Evolutionary conservation across 2,329 filamentous ascomycete species (phyloP), one percentile per base, ranked within the genome.

Genomic region (Dactylellina drechsleri): DNA sequence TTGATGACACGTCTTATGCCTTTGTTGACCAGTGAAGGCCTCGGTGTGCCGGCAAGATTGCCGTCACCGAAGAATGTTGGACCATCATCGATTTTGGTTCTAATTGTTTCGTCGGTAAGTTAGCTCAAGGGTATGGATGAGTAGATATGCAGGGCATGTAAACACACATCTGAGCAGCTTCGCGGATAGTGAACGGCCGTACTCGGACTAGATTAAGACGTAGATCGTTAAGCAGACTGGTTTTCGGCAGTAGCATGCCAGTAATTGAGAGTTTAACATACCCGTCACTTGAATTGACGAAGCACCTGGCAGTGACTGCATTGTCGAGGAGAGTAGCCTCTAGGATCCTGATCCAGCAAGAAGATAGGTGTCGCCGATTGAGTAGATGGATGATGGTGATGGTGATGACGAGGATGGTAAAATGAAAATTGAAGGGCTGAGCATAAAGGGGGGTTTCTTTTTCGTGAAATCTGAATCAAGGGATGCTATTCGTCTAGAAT

Each of bases 31-130:
- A 97, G 86, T 81, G 94, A 96, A 0, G 93, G 93, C 0, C 92
- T 87, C 0, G 94, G 93, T 13, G 87, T 90, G 53, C 88, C 91
- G n/a, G 95, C 95, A 67, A 99, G 86, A 16, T 94, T 98, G 73
- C 95, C 95, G 82, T 99, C 95, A 76, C 95, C 95, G n/a, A 99
- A 87, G 81, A 99, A 99, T 43, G 97, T 83, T 4, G 92, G 93
- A 64, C 90, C 89, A 82, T 97, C 94, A 79, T 99, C 94, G 80
- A 83, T 87, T 81, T 86, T 88, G 60, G 88, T 86, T 78, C 87
- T 88, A 77, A 12, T 73, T 36, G 13, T 18, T 28, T 43, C n/a
- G 41, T 58, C 45, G 6, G 4, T 20, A 15, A 31, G n/a, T 59
- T 61, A 78, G 31, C 56, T 59, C 13, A 26, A 12, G 15, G 3